Conservation (phyloP, 2,329 filamentous ascomycete genomes). For the Alternaria rosae region DNA sequence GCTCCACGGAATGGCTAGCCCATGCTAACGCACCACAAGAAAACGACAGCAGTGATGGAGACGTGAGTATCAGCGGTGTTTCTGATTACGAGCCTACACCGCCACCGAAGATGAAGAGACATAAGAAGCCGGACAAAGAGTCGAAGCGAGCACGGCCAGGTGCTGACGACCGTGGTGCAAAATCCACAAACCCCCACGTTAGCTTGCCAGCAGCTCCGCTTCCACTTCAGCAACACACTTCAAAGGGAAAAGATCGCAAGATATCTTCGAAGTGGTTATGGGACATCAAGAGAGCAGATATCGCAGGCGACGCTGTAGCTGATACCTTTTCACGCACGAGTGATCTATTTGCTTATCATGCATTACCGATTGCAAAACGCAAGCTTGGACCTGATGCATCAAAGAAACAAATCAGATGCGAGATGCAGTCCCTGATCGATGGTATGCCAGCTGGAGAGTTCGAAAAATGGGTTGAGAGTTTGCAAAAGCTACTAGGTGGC, state of each 20-base stretch:
- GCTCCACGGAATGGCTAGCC: constrained; percentile 6
- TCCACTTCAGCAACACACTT: not conserved
- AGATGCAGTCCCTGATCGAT: constrained; percentile 23
- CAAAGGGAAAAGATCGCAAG: constrained; percentile 16
- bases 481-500: constrained; percentile 24
- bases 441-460: constrained; percentile 15
- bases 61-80: not conserved
- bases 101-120: not conserved
- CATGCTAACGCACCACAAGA: not conserved
- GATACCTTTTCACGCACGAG: constrained; percentile 18
- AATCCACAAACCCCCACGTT: no score
- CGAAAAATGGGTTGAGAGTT: constrained; percentile 25
- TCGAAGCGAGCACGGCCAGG: not conserved
- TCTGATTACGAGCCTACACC: not conserved
- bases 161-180: not conserved
- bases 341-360: constrained; percentile 39
- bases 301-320: constrained; percentile 5
- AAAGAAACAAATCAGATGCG: constrained; percentile 13
- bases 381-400: constrained; percentile 17
- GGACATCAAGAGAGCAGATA: constrained; percentile 20
- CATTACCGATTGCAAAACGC: constrained; percentile 21
- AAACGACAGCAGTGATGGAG: not conserved
- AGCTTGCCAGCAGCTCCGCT: not conserved
- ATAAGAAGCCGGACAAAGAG: not conserved
- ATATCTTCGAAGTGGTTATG: constrained; percentile 30